Conservation (phyloP, 495 filamentous ascomycete species). For the Penicillium coffeae region DNA sequence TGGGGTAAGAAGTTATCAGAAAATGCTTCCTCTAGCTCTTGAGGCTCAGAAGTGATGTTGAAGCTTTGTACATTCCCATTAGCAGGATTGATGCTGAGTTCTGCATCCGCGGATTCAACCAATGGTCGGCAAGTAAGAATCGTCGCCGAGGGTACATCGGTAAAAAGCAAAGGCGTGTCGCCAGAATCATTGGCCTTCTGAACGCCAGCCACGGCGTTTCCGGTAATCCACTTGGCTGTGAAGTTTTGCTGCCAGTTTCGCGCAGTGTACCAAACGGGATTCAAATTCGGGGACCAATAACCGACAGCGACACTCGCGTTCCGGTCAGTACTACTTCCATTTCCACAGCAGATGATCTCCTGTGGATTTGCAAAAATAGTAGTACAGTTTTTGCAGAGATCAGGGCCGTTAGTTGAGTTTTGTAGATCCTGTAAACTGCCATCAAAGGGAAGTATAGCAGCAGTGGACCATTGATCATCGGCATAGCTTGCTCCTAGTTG, state of each 20-base stretch:
- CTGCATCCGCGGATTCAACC: conserved; percentile 27
- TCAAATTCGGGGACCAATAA: conserved; percentile 24
- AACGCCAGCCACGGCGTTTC: conserved; percentile 10
- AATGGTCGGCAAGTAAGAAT: conserved; percentile 32
- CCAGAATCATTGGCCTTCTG: neutral
- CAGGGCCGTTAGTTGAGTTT: too few relatives aligned
- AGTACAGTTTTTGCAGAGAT: too few relatives aligned
- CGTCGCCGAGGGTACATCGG: conserved; percentile 13
- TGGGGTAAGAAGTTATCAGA: conserved; percentile 24
- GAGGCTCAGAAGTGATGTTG: conserved; percentile 19
- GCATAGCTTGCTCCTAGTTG: conserved; percentile 7
- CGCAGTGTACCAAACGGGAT: conserved; percentile 1
- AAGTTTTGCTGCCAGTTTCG: conserved; percentile 24
- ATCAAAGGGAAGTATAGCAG: too few relatives aligned
- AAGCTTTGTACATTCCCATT: conserved; percentile 27
- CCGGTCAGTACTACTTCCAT: conserved; percentile 16
- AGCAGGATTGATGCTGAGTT: conserved; percentile 23
- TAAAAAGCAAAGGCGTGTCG: conserved; percentile 20
- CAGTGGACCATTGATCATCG: neutral
- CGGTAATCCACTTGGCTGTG: conserved; percentile 31
- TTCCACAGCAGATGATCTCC: conserved; percentile 27
- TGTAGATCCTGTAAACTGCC: too few relatives aligned
- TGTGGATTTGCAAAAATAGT: conserved; percentile 20
- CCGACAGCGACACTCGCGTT: conserved; percentile 18
- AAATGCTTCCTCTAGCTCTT: conserved; percentile 16